Conservation (phyloP, 1,284 basidiomycete species). For the Rhodotorula sp. region DNA sequence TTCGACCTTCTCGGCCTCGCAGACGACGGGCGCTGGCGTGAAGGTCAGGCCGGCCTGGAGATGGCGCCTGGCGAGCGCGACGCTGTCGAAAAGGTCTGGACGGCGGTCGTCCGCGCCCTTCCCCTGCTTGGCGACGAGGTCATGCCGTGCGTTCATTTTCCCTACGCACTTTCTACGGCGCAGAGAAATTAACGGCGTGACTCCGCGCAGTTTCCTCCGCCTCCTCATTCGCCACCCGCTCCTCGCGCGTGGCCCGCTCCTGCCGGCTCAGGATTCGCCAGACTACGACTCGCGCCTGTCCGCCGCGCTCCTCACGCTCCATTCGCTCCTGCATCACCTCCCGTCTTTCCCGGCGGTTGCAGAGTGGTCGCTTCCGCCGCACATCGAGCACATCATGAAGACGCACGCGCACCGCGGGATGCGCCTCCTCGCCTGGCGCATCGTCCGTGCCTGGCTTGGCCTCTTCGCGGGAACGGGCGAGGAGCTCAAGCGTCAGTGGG, state of each 20-base stretch:
- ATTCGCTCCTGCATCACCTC: slow-evolving; percentile 31
- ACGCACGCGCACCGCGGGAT: slow-evolving; percentile 39
- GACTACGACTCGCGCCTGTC: slow-evolving; percentile 28
- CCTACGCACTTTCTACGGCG: not conserved
- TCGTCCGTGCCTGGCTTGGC: slow-evolving; percentile 41
- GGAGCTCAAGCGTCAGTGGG: slow-evolving; percentile 39
- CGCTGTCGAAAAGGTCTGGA: slow-evolving; percentile 37
- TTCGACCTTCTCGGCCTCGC: slow-evolving; percentile 41
- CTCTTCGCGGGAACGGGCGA: slow-evolving; percentile 37
- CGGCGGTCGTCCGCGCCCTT: slow-evolving; percentile 38
- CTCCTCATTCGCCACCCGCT: slow-evolving; percentile 33
- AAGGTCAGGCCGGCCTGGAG: slow-evolving; percentile 17
- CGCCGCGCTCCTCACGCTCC: slow-evolving; percentile 27
- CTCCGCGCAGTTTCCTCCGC: slow-evolving; percentile 30
- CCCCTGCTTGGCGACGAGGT: slow-evolving; percentile 46
- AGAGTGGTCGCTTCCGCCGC: slow-evolving; percentile 35
- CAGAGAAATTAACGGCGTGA: not conserved
- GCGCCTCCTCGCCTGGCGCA: slow-evolving; percentile 44
- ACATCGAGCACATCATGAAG: slow-evolving; percentile 38
- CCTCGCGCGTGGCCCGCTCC: slow-evolving; percentile 24
- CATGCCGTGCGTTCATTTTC: slow-evolving; percentile 43
- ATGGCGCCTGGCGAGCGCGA: slow-evolving; percentile 29
- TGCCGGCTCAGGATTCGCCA: slow-evolving; percentile 8
- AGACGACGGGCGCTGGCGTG: slow-evolving; percentile 20
- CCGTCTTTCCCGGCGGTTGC: slow-evolving; percentile 32